Conservation (phyloP, 345 rosid genomes). For the Syzygium aromaticum region DNA sequence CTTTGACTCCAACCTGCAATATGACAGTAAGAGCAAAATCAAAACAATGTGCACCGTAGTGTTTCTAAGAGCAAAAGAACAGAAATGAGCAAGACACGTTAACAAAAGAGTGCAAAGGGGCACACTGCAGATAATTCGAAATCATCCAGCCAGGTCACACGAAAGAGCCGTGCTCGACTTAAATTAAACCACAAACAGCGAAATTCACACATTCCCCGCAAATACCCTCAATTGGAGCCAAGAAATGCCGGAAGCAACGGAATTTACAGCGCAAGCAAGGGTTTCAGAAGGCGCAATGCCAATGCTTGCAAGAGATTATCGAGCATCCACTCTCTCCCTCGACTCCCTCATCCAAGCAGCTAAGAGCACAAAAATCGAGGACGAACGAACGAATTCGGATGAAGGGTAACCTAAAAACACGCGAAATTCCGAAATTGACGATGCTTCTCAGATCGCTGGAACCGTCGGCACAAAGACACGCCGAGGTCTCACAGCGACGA, state of each 20-base stretch:
- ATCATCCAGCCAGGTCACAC: background rate
- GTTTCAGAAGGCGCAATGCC: background rate
- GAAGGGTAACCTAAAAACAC: background rate
- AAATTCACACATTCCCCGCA: background rate
- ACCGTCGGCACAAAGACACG: background rate
- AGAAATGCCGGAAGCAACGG: background rate
- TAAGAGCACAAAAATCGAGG: background rate
- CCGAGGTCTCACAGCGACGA: background rate
- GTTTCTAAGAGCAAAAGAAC: background rate
- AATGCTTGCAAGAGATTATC: background rate
- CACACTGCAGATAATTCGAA: background rate
- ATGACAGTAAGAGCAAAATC: background rate
- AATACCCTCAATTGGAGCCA: background rate
- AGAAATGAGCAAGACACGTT: background rate
- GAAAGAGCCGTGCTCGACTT: background rate
- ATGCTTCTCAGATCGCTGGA: background rate
- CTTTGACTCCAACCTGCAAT: background rate
- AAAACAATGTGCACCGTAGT: background rate
- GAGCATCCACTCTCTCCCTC: background rate
- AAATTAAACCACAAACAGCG: background rate
- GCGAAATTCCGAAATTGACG: background rate
- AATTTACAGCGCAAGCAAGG: background rate
- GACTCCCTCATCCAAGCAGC: background rate
- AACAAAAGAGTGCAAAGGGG: background rate
- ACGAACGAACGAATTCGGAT: background rate